Percentiles rank a stretch among this genome's conserved stretches.
These are phyloP conservation scores for Linnemannia schmuckeri DNA, from an alignment of 192 early-diverging fungal genomes.

Conservation along the genomic window DNA sequence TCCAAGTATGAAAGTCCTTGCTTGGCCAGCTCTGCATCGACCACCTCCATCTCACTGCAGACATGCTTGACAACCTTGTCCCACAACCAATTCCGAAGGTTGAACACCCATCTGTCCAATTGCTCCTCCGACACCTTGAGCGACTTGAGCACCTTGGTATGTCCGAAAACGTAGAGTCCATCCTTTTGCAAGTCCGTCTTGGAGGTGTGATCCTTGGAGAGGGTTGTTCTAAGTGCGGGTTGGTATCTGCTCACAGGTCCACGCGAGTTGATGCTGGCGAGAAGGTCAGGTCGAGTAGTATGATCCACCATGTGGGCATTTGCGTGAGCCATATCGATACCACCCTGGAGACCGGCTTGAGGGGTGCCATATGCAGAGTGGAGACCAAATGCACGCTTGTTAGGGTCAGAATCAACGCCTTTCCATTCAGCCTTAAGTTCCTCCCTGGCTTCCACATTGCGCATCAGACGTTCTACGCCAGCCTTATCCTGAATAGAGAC, in stretches of 20 bases:
- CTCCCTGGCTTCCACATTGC: constrained; percentile 44
- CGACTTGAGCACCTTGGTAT: constrained; percentile 46
- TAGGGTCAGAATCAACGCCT: constrained; percentile 22
- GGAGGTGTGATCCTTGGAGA: constrained; percentile 53
- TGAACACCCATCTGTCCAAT: constrained; percentile 48
- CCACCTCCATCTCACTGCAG: constrained; percentile 36
- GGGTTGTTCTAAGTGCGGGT: constrained; percentile 44
- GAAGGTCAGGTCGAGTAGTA: constrained; percentile 23
- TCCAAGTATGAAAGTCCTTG: constrained; percentile 42
- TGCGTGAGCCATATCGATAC: constrained; percentile 26
- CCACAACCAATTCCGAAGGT: constrained; percentile 55
- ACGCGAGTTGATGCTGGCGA: constrained; percentile 21
- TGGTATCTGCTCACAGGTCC: constrained; percentile 34
- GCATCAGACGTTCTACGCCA: constrained; percentile 41
- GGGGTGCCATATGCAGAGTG: constrained; percentile 27
- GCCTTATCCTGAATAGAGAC: constrained; percentile 31
- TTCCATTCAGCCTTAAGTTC: constrained; percentile 45
- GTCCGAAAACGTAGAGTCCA: constrained; percentile 42
- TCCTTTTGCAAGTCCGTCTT: constrained; percentile 53
- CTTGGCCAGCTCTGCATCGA: constrained; percentile 41
- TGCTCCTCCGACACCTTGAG: constrained; percentile 46
- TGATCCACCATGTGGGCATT: constrained; percentile 13
- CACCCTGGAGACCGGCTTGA: constrained; percentile 17
- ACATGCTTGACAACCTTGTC: constrained; percentile 31
- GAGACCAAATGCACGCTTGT: constrained; percentile 35